Evolutionary conservation across 371 early-diverging fungal genomes (phyloP), one percentile per base, ranked within the genome.

Genomic region (Syncephalis plumigaleata): DNA sequence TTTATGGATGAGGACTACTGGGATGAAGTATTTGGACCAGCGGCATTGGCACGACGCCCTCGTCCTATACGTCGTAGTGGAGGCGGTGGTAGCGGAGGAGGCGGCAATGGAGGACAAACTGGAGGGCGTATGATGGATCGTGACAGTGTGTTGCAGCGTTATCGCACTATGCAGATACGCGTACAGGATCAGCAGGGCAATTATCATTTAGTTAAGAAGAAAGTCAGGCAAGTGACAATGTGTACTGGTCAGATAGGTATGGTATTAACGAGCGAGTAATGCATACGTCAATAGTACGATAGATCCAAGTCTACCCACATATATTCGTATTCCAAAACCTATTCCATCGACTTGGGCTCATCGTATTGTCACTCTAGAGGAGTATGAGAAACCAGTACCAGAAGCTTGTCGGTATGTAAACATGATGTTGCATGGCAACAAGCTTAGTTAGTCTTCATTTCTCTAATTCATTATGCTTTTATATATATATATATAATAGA

Each of bases 321-420:
- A 89, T 64, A 72, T 90, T 22, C 77, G 81, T 44, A 86, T 90
- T 43, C 91, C 91, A 31, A 67, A 62, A 7, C 89, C 86, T 1
- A 79, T 92, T 43, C 74, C 89, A 25, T 61, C 70, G 37, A 76
- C 88, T 1, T 92, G 92, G 92, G 86, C 81, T 24, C 83, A 85
- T 36, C 55, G 65, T 3, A 87, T 89, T 20, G 52, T 60, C 5
- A 59, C 70, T 1, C 49, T 31, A 31, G 31, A 31, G 11, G 31
- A 31, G 11, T 31, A 31, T 67, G 45, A 52, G 25, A 45, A 51
- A 36, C 54, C 62, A 45, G 39, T 26, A 36, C 13, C 46, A 53
- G 31, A 23, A 42, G 57, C 55, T 44, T 49, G 55, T 50, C 36
- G 64, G 59, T 64, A 51, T 39, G 46, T 4, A n/a, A 38, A 0